These are phyloP conservation scores for Cutaneotrichosporon dermatis DNA, from an alignment of 1,284 basidiomycete genomes.

Conservation along the genomic window DNA sequence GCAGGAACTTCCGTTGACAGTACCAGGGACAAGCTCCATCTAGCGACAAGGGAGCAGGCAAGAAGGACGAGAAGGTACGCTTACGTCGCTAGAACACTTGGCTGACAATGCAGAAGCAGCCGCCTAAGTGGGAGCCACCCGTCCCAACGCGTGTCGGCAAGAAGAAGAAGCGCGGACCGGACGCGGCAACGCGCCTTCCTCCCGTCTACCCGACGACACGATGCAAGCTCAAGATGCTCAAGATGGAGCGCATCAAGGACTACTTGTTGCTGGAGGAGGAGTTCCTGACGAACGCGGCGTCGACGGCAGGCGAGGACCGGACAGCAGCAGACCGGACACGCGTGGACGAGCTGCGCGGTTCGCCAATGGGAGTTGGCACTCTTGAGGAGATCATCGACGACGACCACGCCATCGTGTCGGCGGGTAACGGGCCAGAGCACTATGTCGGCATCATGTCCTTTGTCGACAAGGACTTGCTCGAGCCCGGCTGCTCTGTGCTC, in stretches of 20 bases:
- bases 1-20: conserved; percentile 3
- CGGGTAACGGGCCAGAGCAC: conserved; percentile 90
- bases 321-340: conserved; percentile 90
- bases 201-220: conserved; percentile 91
- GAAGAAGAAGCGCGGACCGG: conserved; percentile 86
- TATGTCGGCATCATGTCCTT: conserved; percentile 99
- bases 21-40: conserved; percentile 74
- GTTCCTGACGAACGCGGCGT: conserved; percentile 93
- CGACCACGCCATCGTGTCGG: conserved; percentile 98
- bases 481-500: conserved; percentile 92
- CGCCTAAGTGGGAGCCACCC: conserved; percentile 91
- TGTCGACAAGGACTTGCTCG: conserved; percentile 96
- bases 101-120: conserved; percentile 53
- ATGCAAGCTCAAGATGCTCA: conserved; percentile 91
- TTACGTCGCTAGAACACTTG: background rate
- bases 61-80: conserved; percentile 60
- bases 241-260: conserved; percentile 96
- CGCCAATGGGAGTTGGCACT: conserved; percentile 94
- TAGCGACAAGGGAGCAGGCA: conserved; percentile 51
- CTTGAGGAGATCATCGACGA: conserved; percentile 99
- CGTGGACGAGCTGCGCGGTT: conserved; percentile 91
- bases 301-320: conserved; percentile 82
- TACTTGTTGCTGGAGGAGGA: conserved; percentile 96
- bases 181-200: conserved; percentile 86
- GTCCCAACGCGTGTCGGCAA: conserved; percentile 95